phyloP scores from a whole-genome alignment of 345 rosid species.

The Nephelium lappaceum region DNA sequence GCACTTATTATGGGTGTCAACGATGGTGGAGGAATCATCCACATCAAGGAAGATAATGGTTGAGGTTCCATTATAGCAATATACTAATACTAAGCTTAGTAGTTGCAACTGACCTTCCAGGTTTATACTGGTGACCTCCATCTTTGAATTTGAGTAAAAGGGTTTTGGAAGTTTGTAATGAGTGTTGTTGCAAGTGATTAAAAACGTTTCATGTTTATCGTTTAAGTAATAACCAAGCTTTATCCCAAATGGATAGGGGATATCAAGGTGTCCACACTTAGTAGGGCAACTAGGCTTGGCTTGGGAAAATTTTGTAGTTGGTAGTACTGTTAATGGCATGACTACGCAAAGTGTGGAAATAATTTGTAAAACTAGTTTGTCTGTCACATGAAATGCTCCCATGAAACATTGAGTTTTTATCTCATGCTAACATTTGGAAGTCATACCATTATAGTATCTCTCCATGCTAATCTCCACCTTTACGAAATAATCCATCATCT shows the following conservation, averaged over 20 bases:
- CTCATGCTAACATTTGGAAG: no score
- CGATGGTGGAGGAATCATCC: background rate
- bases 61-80: background rate
- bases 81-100: background rate
- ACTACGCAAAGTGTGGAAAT: no score
- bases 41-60: accelerated
- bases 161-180: background rate
- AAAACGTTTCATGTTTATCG: background rate
- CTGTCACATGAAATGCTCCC: no score
- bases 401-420: no score
- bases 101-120: background rate
- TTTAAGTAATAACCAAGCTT: background rate
- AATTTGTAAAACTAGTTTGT: no score
- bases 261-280: slow-evolving; percentile 4
- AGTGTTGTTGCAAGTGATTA: background rate
- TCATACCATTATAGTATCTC: no score
- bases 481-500: no score
- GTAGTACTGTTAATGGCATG: background rate
- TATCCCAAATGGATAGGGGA: slow-evolving; percentile 24
- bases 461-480: no score
- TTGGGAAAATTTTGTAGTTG: background rate
- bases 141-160: background rate
- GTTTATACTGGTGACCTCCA: background rate
- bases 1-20: background rate
- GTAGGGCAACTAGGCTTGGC: background rate